Conservation (phyloP, 768 basidiomycete species). For the Cystoderma amianthinum region DNA sequence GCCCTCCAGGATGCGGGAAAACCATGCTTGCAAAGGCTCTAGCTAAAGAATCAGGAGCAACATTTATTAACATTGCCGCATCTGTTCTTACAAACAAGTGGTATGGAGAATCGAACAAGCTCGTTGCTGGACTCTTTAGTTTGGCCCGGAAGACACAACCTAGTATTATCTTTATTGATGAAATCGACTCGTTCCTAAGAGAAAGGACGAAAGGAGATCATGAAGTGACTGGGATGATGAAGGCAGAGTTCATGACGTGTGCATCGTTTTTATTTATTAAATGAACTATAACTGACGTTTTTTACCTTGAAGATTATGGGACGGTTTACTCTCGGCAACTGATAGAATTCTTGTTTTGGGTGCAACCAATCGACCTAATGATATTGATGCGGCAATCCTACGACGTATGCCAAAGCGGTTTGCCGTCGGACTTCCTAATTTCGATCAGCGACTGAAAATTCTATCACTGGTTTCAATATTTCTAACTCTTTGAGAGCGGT, state of each 20-base stretch:
- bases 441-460: constrained; percentile 78
- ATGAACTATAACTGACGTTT: no score
- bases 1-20: constrained; percentile 97
- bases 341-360: constrained; percentile 89
- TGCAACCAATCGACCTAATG: constrained; percentile 92
- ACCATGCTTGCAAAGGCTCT: constrained; percentile 99
- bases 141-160: constrained; percentile 92
- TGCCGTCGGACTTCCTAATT: constrained; percentile 72
- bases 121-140: constrained; percentile 91
- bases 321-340: constrained; percentile 76
- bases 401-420: constrained; percentile 99
- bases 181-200: constrained; percentile 87
- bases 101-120: constrained; percentile 70
- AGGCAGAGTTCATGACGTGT: constrained; percentile 92
- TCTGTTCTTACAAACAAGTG: constrained; percentile 42
- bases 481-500: neutral
- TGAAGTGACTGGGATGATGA: constrained; percentile 98
- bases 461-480: constrained; percentile 51
- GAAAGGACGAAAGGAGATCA: constrained; percentile 87
- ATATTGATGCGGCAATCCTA: constrained; percentile 81
- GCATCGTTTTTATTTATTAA: constrained; percentile 15
- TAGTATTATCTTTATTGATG: constrained; percentile 95
- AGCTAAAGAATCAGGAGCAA: constrained; percentile 94
- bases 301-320: constrained; percentile 75
- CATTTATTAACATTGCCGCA: constrained; percentile 70